phyloP scores from a whole-genome alignment of 495 filamentous ascomycete species.

The Aspergillus egyptiacus region DNA sequence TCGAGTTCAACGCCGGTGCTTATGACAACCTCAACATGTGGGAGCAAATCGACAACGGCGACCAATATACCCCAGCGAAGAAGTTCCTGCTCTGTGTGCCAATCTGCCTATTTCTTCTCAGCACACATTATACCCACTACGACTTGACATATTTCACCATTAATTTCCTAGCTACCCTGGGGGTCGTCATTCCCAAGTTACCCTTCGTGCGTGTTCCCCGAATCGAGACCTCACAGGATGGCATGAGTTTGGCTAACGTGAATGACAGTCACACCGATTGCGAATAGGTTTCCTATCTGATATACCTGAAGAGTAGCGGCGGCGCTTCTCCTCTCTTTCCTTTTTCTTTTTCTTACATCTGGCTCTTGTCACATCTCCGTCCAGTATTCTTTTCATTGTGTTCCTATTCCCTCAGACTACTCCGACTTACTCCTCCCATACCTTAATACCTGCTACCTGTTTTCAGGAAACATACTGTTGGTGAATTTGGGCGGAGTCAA shows the following conservation, averaged over 20 bases:
- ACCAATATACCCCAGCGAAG: slow-evolving; percentile 97
- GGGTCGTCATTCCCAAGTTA: slow-evolving; percentile 90
- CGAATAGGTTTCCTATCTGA: slow-evolving; percentile 46
- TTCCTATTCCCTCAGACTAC: slow-evolving; percentile 3
- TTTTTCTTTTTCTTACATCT: slow-evolving; percentile 12
- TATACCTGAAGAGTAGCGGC: slow-evolving; percentile 38
- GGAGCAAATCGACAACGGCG: slow-evolving; percentile 99
- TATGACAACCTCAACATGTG: slow-evolving; percentile 99
- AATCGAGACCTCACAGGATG: neutral
- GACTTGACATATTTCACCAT: slow-evolving; percentile 93
- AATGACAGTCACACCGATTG: slow-evolving; percentile 40
- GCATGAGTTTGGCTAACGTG: slow-evolving; percentile 21
- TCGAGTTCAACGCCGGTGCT: slow-evolving; percentile 98
- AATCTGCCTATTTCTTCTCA: slow-evolving; percentile 87
- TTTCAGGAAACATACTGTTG: slow-evolving; percentile 2
- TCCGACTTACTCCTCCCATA: neutral
- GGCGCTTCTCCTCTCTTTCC: slow-evolving; percentile 13
- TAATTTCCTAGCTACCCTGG: slow-evolving; percentile 87
- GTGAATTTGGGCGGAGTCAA: slow-evolving; percentile 1
- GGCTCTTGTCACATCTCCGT: slow-evolving; percentile 17
- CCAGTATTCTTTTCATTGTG: slow-evolving; percentile 1
- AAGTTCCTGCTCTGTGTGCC: slow-evolving; percentile 95
- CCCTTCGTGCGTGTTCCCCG: slow-evolving; percentile 61
- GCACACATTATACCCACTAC: slow-evolving; percentile 98
- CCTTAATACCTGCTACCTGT: slow-evolving; percentile 7